These are phyloP conservation scores for Collariella sp. DNA, from an alignment of 495 filamentous ascomycete species.

Conservation along the genomic window DNA sequence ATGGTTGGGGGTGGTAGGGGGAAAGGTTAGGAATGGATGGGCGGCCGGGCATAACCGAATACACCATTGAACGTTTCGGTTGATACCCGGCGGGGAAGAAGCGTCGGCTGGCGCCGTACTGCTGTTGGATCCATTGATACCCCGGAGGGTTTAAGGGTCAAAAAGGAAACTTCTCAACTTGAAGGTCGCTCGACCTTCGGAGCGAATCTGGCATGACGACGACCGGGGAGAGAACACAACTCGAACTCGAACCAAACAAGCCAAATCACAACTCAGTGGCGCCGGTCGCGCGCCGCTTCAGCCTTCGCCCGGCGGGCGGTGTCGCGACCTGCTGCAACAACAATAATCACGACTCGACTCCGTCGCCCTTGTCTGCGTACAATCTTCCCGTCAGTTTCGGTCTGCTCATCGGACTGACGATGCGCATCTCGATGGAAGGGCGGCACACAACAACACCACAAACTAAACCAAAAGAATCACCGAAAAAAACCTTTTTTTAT, in stretches of 20 bases:
- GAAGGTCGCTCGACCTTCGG: background rate
- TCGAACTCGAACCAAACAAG: background rate
- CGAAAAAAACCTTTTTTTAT: conserved; percentile 8
- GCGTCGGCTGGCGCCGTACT: background rate
- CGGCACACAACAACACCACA: background rate
- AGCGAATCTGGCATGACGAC: too few relatives aligned
- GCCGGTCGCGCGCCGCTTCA: background rate
- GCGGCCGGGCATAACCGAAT: too few relatives aligned
- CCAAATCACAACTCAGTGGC: background rate
- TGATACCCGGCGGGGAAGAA: background rate
- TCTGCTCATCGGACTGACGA: background rate
- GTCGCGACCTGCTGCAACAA: background rate
- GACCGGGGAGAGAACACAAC: background rate
- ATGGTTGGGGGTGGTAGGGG: too few relatives aligned
- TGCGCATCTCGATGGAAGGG: background rate
- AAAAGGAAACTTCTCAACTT: too few relatives aligned
- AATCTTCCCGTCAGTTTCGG: background rate
- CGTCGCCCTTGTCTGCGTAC: background rate
- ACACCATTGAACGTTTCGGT: too few relatives aligned
- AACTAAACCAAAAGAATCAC: background rate
- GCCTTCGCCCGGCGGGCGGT: conserved; percentile 21
- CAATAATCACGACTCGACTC: background rate
- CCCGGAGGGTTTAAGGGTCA: background rate
- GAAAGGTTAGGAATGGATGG: too few relatives aligned
- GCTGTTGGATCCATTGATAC: background rate